Conservation (phyloP, 768 basidiomycete species). For the Zangia roseola region DNA sequence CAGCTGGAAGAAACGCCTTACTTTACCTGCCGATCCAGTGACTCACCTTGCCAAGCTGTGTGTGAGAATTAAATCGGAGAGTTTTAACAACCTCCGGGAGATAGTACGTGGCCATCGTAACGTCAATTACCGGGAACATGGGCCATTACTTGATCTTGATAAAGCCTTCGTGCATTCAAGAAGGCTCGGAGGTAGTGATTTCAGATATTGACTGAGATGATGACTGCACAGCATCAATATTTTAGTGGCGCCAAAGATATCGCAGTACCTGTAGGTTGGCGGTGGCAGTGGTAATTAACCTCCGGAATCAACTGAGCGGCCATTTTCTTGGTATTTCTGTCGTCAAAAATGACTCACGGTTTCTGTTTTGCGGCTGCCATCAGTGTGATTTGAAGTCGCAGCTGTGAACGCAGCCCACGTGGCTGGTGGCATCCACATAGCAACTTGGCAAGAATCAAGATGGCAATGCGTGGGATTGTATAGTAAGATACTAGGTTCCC, state of each 20-base stretch:
- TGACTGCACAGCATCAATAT: constrained; percentile 13
- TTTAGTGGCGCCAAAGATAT: too few species aligned
- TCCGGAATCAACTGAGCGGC: not conserved
- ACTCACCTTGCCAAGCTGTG: constrained; percentile 31
- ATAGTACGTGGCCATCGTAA: not conserved
- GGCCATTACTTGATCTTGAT: not conserved
- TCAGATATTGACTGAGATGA: not conserved
- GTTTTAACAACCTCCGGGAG: constrained; percentile 9
- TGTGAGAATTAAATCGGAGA: constrained; percentile 24
- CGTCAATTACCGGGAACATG: not conserved
- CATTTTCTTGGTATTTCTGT: not conserved
- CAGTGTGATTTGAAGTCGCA: not conserved
- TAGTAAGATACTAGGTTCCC: not conserved
- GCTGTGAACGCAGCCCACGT: constrained; percentile 1
- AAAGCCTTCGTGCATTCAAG: not conserved
- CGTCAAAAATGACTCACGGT: not conserved
- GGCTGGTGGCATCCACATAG: not conserved
- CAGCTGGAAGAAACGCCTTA: constrained; percentile 23
- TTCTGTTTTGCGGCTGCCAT: not conserved
- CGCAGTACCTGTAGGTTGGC: not conserved
- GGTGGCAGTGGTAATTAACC: constrained; percentile 1
- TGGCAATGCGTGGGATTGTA: not conserved
- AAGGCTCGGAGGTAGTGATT: not conserved
- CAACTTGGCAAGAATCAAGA: not conserved
- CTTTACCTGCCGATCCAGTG: constrained; percentile 24